phyloP scores from a whole-genome alignment of 2,329 filamentous ascomycete genomes.

The Aspergillus thermomutatus region DNA sequence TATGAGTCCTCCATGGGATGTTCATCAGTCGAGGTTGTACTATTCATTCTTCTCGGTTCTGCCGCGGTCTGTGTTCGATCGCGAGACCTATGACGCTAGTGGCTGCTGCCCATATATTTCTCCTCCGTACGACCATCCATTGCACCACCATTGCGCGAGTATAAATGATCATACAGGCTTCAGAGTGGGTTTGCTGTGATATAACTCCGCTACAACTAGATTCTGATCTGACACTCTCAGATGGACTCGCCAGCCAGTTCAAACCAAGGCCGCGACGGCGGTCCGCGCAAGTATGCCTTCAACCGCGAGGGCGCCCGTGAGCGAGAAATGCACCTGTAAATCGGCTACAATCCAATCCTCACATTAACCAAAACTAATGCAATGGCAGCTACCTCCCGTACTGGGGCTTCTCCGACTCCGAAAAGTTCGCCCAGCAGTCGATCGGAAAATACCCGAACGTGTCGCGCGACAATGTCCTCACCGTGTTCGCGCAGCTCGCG shows the following conservation, averaged over 20 bases:
- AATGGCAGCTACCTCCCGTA: constrained; percentile 16
- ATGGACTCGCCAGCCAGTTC: constrained; percentile 1
- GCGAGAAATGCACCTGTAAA: constrained; percentile 19
- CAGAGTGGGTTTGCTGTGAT: background rate
- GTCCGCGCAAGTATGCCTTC: constrained; percentile 19
- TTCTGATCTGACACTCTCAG: background rate
- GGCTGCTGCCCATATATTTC: background rate
- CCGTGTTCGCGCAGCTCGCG: constrained; percentile 27
- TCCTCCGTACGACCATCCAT: background rate
- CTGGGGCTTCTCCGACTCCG: constrained; percentile 16
- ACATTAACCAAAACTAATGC: background rate
- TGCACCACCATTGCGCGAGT: background rate
- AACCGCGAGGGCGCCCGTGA: constrained; percentile 18
- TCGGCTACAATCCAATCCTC: background rate
- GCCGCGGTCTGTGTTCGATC: background rate
- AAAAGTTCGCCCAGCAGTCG: constrained; percentile 17
- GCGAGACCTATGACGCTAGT: background rate
- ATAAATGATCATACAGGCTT: background rate
- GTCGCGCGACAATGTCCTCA: constrained; percentile 20
- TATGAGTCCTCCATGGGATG: too few relatives aligned
- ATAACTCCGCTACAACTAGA: background rate
- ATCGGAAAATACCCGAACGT: constrained; percentile 11
- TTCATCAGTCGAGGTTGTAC: background rate
- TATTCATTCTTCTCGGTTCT: background rate
- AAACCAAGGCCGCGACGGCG: constrained; percentile 1